Evolutionary conservation across 306 rosid genomes (phyloP).

Genomic region (Coriaria nepalensis): DNA sequence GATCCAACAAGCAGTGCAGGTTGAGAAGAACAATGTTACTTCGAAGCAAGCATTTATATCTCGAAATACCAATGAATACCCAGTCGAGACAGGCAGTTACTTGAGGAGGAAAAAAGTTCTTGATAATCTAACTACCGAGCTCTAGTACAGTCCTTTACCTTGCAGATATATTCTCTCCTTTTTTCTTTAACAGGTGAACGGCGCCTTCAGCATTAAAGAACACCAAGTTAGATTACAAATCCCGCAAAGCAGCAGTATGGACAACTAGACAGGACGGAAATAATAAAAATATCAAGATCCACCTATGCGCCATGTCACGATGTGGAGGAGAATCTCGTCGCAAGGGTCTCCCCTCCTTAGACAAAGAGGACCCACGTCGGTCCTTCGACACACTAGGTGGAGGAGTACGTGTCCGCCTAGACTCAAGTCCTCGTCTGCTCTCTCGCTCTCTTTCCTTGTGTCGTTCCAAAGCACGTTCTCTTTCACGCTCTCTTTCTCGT

Average conservation of each 20-base stretch:
- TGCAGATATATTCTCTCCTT: slow-evolving; percentile 99
- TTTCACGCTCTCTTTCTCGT: slow-evolving; percentile 63
- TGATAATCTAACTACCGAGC: slow-evolving; percentile 38
- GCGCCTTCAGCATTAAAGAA: slow-evolving; percentile 99
- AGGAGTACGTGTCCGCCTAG: slow-evolving; percentile 39
- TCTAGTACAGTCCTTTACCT: slow-evolving; percentile 67
- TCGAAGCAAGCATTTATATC: too few species aligned
- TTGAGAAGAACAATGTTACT: too few species aligned
- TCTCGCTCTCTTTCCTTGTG: slow-evolving; percentile 84
- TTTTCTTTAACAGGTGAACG: slow-evolving; percentile 97
- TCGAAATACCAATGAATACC: too few species aligned
- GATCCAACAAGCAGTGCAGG: too few species aligned
- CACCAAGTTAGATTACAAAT: slow-evolving; percentile 71
- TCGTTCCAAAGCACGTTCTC: slow-evolving; percentile 64
- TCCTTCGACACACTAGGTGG: slow-evolving; percentile 60
- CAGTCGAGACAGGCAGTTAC: slow-evolving; percentile 20
- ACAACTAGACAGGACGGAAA: slow-evolving; percentile 68
- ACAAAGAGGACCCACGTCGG: slow-evolving; percentile 66
- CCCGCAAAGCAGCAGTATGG: slow-evolving; percentile 68
- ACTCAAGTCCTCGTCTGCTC: slow-evolving; percentile 63
- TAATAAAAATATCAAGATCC: slow-evolving; percentile 65
- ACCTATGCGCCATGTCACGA: slow-evolving; percentile 74
- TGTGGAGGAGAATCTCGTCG: slow-evolving; percentile 88
- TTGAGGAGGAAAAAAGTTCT: slow-evolving; percentile 14
- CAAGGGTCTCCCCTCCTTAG: slow-evolving; percentile 63